These are phyloP conservation scores for Sordariomycetes sp. DNA, from an alignment of 2,329 filamentous ascomycete species.

Conservation along the genomic window DNA sequence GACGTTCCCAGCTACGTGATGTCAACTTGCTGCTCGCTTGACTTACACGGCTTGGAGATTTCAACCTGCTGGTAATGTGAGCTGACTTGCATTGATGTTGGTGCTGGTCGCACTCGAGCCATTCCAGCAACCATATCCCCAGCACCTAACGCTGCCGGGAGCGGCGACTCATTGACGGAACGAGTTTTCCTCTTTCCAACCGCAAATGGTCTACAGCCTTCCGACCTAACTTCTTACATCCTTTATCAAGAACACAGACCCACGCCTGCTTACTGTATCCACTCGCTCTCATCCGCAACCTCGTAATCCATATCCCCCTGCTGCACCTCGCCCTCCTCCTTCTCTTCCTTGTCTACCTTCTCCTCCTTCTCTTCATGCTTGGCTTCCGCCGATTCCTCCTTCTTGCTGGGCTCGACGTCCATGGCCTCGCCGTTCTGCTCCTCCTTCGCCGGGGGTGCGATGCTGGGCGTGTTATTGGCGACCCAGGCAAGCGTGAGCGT, in stretches of 20 bases:
- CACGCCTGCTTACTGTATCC: slow-evolving; percentile 15
- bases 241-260: not conserved
- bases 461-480: slow-evolving; percentile 16
- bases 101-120: too few species aligned
- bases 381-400: slow-evolving; percentile 6
- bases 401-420: not conserved
- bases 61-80: too few species aligned
- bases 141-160: too few species aligned
- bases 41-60: too few species aligned
- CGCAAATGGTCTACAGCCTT: not conserved
- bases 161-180: not conserved
- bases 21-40: too few species aligned
- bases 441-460: slow-evolving; percentile 9
- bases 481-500: slow-evolving; percentile 58
- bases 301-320: slow-evolving; percentile 41
- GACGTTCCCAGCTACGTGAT: too few species aligned
- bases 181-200: not conserved
- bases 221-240: not conserved
- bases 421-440: not conserved
- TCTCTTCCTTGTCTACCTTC: slow-evolving; percentile 8
- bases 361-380: slow-evolving; percentile 12
- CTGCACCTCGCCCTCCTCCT: slow-evolving; percentile 16
- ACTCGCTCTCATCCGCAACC: slow-evolving; percentile 38
- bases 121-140: too few species aligned
- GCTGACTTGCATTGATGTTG: too few species aligned